Percentiles rank a stretch among this genome's conserved stretches.
phyloP scores from a whole-genome alignment of 1,139 yeast genomes.

The Candida sanyaensis region DNA sequence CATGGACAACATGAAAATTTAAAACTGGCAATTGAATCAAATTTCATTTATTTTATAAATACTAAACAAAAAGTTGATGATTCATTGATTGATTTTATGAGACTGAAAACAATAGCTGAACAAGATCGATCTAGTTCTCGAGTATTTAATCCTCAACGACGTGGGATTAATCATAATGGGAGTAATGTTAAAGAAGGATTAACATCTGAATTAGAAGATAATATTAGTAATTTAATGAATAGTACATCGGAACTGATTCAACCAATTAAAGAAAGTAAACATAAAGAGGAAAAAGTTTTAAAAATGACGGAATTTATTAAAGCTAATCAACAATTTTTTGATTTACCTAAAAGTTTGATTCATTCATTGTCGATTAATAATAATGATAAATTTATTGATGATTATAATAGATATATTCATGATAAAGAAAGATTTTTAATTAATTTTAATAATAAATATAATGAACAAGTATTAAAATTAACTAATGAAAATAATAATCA shows the following conservation, averaged over 20 bases:
- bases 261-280: conserved; percentile 70
- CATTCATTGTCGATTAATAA: conserved; percentile 58
- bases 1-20: conserved; percentile 67
- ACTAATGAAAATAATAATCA: conserved; percentile 18
- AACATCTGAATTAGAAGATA: conserved; percentile 40
- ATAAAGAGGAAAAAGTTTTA: conserved; percentile 59
- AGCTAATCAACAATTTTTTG: conserved; percentile 63
- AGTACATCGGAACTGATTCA: conserved; percentile 71
- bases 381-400: conserved; percentile 70
- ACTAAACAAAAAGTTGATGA: conserved; percentile 62
- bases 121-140: conserved; percentile 36
- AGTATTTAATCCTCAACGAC: conserved; percentile 40
- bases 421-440: conserved; percentile 23
- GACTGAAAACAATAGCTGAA: conserved; percentile 38
- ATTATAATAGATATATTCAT: conserved; percentile 56
- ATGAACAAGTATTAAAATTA: conserved; percentile 15
- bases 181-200: conserved; percentile 13
- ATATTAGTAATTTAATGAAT: conserved; percentile 50
- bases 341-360: conserved; percentile 65
- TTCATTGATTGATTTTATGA: conserved; percentile 34
- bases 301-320: conserved; percentile 65
- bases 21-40: conserved; percentile 66
- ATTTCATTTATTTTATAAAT: conserved; percentile 73
- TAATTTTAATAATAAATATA: conserved; percentile 19
- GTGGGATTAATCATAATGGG: conserved; percentile 14